Evolutionary conservation across 129 eudicot species (phyloP), one percentile per base, ranked within the genome.

Genomic region (Scalesia atractyloides): DNA sequence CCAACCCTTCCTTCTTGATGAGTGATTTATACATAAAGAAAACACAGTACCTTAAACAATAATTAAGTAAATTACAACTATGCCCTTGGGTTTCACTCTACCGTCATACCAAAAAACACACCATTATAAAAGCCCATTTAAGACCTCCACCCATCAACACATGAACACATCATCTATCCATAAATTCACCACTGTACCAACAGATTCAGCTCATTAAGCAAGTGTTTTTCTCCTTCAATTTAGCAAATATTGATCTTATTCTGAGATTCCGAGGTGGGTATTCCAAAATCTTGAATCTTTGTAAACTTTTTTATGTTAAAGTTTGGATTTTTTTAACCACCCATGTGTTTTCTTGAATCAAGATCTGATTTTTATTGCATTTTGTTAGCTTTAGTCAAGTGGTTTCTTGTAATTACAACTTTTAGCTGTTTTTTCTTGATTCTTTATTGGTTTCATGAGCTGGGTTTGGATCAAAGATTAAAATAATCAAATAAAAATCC

Each of bases 241-340:
- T 34, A 71, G 73, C 82, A 70, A 60, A 63, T 18, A 51, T 71
- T 63, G 11, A 37, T 70, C 59, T 44, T 76, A 49, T 30, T 57
- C 59, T 61, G 51, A 73, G n/a, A 47, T 62, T 73, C 70, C 41
- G 48, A 80, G 79, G 79, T 73, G 69, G 79, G 79, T 73, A 66
- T 66, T 70, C 75, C 66, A 30, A 70, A 73, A 80, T 54, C 83
- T 73, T 60, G 51, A 37, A 73, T 68, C 61, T 68, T 48, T 73
- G 22, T 75, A 68, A 68, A 80, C 54, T 67, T 71, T 52, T 59
- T 57, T 41, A 46, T 33, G 7, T 5, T n/a, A 12, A 49, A 30
- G 69, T 48, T 56, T 75, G 60, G 64, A 67, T 60, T 73, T 73
- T 58, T 22, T 46, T 54, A 65, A 56, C 16, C 9, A 47, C 69